Evolutionary conservation across 1,139 yeast genomes (phyloP).

Genomic region (Pneumocystis carinii): DNA sequence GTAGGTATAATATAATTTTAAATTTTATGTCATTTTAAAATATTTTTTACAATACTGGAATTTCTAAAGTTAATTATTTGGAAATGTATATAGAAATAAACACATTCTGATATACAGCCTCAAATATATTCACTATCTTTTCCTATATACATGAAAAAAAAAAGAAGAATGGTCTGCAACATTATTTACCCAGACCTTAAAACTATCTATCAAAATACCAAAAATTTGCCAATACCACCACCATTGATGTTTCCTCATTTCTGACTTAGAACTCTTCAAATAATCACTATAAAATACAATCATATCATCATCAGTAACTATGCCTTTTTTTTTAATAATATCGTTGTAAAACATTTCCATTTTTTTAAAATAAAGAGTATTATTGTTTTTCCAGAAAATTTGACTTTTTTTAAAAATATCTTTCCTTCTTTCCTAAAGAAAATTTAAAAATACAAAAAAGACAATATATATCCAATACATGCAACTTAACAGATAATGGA

Average conservation of each 20-base stretch:
- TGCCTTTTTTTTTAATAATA: not conserved
- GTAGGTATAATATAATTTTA: not conserved
- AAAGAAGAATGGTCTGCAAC: not conserved
- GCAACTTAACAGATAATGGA: not conserved
- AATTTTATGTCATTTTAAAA: not conserved
- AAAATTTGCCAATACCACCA: not conserved
- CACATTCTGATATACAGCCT: not conserved
- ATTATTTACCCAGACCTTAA: not conserved
- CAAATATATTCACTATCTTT: not conserved
- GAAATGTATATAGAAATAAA: not conserved
- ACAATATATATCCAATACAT: not conserved
- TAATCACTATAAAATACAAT: not conserved
- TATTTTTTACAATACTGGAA: not conserved
- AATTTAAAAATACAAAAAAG: not conserved
- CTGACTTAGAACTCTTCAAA: not conserved
- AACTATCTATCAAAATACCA: not conserved
- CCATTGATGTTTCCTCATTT: not conserved
- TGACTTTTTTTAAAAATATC: not conserved
- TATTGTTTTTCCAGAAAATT: not conserved
- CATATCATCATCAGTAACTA: not conserved
- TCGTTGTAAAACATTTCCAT: not conserved
- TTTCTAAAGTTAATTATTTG: not conserved
- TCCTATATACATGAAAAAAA: not conserved
- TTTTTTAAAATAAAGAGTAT: not conserved
- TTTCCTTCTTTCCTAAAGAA: not conserved